These are phyloP conservation scores for Fraxinus floribunda DNA, from an alignment of 305 asterid genomes.

Conservation along the genomic window DNA sequence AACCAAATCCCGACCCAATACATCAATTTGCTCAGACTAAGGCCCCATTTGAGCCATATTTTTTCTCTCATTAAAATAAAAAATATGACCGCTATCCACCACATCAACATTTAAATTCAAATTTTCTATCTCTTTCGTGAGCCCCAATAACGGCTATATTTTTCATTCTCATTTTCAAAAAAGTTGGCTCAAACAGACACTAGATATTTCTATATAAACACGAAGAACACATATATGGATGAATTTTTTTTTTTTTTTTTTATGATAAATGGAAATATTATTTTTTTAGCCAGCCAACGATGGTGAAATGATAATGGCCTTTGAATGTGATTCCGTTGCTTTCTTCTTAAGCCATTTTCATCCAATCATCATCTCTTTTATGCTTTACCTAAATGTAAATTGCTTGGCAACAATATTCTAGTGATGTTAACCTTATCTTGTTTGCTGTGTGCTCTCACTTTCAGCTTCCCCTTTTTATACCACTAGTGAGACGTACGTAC, in stretches of 20 bases:
- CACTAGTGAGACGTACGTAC: no score
- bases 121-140: no score
- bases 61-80: no score
- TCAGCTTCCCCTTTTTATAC: constrained; percentile 8
- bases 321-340: constrained; percentile 52
- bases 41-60: no score
- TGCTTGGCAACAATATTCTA: constrained; percentile 30
- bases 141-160: no score
- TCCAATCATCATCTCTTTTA: constrained; percentile 44
- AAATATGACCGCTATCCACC: no score
- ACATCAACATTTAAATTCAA: no score
- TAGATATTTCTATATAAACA: background rate
- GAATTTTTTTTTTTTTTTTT: no score
- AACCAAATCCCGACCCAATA: no score
- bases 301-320: constrained; percentile 15
- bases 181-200: no score
- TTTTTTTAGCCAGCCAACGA: constrained; percentile 32
- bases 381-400: constrained; percentile 33
- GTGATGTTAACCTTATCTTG: constrained; percentile 41
- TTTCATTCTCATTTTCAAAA: no score
- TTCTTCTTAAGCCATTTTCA: constrained; percentile 67
- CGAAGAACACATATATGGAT: background rate
- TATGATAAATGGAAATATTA: no score
- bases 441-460: constrained; percentile 25
- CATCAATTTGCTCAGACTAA: background rate